These are phyloP conservation scores for Anthostomella pinea DNA, from an alignment of 2,329 filamentous ascomycete genomes.

Conservation along the genomic window DNA sequence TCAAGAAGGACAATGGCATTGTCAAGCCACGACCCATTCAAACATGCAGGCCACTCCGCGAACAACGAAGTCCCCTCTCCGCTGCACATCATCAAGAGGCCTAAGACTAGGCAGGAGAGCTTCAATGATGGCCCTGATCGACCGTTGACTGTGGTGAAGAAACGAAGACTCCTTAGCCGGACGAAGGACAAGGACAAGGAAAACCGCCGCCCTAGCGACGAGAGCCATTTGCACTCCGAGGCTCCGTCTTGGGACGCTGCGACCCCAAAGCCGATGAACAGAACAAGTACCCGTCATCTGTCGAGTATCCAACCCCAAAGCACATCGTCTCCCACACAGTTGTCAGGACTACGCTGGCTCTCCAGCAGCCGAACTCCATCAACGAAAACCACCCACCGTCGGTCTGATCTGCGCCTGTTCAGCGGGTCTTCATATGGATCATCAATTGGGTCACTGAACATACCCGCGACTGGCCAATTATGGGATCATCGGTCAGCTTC, in stretches of 20 bases:
- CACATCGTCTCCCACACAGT: slow-evolving; percentile 16
- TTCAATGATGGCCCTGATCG: slow-evolving; percentile 19
- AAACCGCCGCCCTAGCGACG: slow-evolving; percentile 1
- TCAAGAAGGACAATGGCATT: slow-evolving; percentile 6
- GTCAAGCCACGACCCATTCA: slow-evolving; percentile 9
- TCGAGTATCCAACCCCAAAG: slow-evolving; percentile 17
- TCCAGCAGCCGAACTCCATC: slow-evolving; percentile 23
- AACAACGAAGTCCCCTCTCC: slow-evolving; percentile 23
- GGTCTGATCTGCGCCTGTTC: slow-evolving; percentile 9
- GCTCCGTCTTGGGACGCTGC: no score
- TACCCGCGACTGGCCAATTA: slow-evolving; percentile 2
- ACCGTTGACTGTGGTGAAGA: slow-evolving; percentile 28
- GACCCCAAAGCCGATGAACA: not conserved
- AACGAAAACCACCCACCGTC: slow-evolving; percentile 20
- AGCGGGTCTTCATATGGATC: slow-evolving; percentile 20
- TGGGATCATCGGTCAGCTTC: slow-evolving; percentile 17
- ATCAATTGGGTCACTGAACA: slow-evolving; percentile 11
- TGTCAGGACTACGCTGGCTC: slow-evolving; percentile 22
- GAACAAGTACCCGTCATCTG: slow-evolving; percentile 11
- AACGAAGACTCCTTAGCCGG: slow-evolving; percentile 16
- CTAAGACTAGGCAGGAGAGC: slow-evolving; percentile 24
- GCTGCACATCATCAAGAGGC: slow-evolving; percentile 27
- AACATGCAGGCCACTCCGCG: slow-evolving; percentile 9
- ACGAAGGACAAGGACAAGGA: slow-evolving; percentile 3
- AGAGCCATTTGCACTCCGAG: not conserved